Percentiles rank a stretch among this genome's conserved stretches.
These are phyloP conservation scores for Larix kaempferi DNA, from an alignment of 75 land plant genomes.

Conservation along the genomic window DNA sequence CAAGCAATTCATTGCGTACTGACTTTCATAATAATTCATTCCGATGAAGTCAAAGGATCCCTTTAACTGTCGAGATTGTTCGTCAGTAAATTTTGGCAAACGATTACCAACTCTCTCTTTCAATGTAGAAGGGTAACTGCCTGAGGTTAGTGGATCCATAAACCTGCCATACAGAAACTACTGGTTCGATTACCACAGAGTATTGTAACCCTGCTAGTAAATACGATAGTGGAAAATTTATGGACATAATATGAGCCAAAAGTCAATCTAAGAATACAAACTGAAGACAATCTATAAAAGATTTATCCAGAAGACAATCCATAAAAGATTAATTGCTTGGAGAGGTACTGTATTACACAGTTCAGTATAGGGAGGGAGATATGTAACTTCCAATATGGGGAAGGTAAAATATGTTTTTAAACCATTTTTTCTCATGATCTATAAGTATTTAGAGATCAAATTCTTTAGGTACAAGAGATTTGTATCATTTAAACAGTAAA, in stretches of 20 bases:
- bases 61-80: neutral
- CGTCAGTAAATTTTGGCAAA: slow-evolving; percentile 14
- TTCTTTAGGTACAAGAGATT: too few relatives aligned
- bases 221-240: too few relatives aligned
- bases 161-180: neutral
- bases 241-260: too few relatives aligned
- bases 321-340: too few relatives aligned
- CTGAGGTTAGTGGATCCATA: slow-evolving; percentile 14
- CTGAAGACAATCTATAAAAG: too few relatives aligned
- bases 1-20: slow-evolving; percentile 7
- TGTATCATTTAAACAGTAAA: neutral
- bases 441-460: neutral
- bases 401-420: too few relatives aligned
- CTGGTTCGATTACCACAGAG: neutral
- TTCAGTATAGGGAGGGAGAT: too few relatives aligned
- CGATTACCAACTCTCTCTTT: slow-evolving; percentile 1
- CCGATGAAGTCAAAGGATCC: slow-evolving; percentile 29
- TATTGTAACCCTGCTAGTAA: neutral
- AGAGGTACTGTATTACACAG: too few relatives aligned
- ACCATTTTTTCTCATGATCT: too few relatives aligned
- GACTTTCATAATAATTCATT: slow-evolving; percentile 19
- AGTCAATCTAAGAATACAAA: too few relatives aligned
- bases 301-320: too few relatives aligned
- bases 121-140: neutral
- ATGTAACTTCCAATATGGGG: too few relatives aligned